A percentile compares a stretch with the other conserved stretches of the same genome.
Conservation (phyloP, 1,284 basidiomycete species). For the Cryptococcus sp. region DNA sequence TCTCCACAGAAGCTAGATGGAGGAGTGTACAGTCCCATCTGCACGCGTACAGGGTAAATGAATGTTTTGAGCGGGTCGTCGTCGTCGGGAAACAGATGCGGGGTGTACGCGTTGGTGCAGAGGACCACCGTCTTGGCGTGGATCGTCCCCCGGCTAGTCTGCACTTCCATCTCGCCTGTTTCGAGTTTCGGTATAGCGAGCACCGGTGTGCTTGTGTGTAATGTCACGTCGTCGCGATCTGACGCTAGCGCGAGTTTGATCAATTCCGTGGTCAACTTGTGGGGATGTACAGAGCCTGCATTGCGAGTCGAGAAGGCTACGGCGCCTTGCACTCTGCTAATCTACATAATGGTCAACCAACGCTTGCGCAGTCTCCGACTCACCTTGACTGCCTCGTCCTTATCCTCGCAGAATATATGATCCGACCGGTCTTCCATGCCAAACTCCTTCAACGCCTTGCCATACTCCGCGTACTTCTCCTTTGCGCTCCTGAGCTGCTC, state of each 20-base stretch:
- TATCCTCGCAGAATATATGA: not conserved
- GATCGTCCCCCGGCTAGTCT: conserved; percentile 16
- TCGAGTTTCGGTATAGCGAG: not conserved
- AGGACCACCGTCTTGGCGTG: conserved; percentile 23
- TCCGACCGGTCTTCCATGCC: conserved; percentile 1
- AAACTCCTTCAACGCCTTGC: not conserved
- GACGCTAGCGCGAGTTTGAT: not conserved
- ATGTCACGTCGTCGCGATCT: not conserved
- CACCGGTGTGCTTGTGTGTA: conserved; percentile 1
- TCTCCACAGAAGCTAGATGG: conserved; percentile 16
- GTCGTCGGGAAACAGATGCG: conserved; percentile 22
- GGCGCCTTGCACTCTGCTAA: conserved; percentile 2
- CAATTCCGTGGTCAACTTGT: conserved; percentile 2
- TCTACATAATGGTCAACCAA: not conserved
- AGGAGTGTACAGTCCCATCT: conserved; percentile 18
- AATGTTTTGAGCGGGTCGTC: conserved; percentile 1
- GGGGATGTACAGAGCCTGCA: conserved; percentile 4
- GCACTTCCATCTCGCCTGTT: not conserved
- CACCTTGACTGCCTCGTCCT: conserved; percentile 1
- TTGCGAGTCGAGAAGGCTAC: conserved; percentile 1
- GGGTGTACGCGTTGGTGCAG: conserved; percentile 33
- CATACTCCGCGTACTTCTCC: not conserved
- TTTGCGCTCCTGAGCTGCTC: not conserved
- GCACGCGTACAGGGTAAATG: conserved; percentile 14
- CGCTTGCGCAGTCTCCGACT: not conserved